A percentile compares a stretch with the other conserved stretches of the same genome.
Conservation (phyloP, 169 alveolate species). For the Cryptosporidium canis region DNA sequence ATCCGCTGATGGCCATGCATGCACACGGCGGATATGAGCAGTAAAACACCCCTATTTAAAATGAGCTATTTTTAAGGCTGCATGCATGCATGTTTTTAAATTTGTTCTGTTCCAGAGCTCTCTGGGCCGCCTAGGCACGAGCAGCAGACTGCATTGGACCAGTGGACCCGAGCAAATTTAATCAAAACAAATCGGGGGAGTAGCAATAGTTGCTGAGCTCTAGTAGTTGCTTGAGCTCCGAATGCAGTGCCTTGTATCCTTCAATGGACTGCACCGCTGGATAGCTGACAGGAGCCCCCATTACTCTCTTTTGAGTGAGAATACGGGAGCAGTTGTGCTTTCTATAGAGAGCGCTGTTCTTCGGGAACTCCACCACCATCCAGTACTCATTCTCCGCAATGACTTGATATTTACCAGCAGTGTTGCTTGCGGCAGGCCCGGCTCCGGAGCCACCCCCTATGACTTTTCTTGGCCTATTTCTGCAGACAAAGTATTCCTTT, state of each 20-base stretch:
- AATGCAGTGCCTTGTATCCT: slow-evolving; percentile 32
- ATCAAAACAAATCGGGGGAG: slow-evolving; percentile 50
- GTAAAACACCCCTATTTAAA: too few species aligned
- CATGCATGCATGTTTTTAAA: too few species aligned
- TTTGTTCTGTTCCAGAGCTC: too few species aligned
- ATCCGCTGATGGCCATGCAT: too few species aligned
- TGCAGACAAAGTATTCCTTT: slow-evolving; percentile 34
- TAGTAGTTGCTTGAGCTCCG: slow-evolving; percentile 27
- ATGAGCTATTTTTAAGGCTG: too few species aligned
- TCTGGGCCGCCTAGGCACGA: too few species aligned
- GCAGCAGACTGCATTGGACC: too few species aligned
- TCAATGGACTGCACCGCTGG: slow-evolving; percentile 21
- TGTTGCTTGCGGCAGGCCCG: too few species aligned
- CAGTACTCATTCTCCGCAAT: slow-evolving; percentile 56
- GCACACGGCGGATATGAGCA: too few species aligned
- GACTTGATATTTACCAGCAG: neutral
- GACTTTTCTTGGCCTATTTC: slow-evolving; percentile 42
- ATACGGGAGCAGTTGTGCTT: slow-evolving; percentile 22
- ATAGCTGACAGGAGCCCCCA: neutral
- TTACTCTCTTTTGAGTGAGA: slow-evolving; percentile 13
- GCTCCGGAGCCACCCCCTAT: neutral
- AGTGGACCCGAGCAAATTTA: too few species aligned
- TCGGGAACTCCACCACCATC: slow-evolving; percentile 54
- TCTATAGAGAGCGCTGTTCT: neutral
- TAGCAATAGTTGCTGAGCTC: slow-evolving; percentile 63